phyloP scores from a whole-genome alignment of 2,329 filamentous ascomycete species.

The Trichoderma brevicompactum region DNA sequence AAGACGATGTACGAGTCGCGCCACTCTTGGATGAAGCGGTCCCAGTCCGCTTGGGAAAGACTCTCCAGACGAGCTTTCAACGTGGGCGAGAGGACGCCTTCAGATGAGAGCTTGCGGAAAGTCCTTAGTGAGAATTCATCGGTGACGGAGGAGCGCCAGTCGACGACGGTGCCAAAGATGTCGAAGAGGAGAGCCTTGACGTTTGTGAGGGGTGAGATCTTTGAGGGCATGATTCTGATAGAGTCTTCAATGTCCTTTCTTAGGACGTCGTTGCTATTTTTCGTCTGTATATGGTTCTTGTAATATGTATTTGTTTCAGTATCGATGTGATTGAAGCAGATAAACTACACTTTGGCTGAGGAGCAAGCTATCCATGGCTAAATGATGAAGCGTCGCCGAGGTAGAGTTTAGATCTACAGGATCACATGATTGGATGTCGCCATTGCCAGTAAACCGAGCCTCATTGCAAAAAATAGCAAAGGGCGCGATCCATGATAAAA shows the following conservation, averaged over 20 bases:
- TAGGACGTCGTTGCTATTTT: too few species aligned
- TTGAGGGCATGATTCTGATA: conserved; percentile 35
- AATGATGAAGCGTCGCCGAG: neutral
- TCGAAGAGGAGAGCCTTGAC: conserved; percentile 71
- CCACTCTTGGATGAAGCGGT: conserved; percentile 71
- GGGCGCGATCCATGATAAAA: neutral
- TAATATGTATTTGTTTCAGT: neutral
- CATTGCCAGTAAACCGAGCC: neutral
- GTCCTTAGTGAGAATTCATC: conserved; percentile 60
- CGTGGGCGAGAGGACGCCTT: conserved; percentile 47
- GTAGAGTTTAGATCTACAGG: conserved; percentile 1
- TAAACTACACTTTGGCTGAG: neutral
- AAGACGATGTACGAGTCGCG: conserved; percentile 66
- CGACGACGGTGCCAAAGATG: conserved; percentile 79
- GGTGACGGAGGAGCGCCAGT: conserved; percentile 73
- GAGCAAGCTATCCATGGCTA: neutral
- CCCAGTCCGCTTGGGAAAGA: conserved; percentile 64
- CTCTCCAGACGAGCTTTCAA: conserved; percentile 53
- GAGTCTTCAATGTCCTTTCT: neutral
- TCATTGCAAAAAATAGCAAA: neutral
- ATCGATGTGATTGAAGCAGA: neutral
- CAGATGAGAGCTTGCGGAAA: conserved; percentile 52
- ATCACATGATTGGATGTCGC: conserved; percentile 27
- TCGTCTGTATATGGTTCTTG: neutral
- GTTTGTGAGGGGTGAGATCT: conserved; percentile 36